These are phyloP conservation scores for Wallacemonas sp. DNA, from an alignment of 208 protist genomes.

Conservation along the genomic window DNA sequence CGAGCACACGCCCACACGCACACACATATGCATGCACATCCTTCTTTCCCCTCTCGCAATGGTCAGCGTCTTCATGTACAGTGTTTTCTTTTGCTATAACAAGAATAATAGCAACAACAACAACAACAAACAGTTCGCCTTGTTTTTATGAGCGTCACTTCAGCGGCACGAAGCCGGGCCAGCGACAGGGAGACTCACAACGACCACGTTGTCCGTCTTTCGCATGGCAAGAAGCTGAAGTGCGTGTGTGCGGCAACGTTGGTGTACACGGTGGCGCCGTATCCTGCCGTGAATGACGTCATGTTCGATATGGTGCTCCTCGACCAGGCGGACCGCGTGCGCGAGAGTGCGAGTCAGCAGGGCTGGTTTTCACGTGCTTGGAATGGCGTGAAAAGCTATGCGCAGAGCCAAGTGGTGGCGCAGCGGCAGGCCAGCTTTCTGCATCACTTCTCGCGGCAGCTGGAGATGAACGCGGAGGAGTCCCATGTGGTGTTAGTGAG, in stretches of 20 bases:
- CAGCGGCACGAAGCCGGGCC: too few species aligned
- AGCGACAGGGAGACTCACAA: background rate
- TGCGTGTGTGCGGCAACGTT: slow-evolving; percentile 45
- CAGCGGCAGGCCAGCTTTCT: slow-evolving; percentile 38
- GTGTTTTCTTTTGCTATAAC: too few species aligned
- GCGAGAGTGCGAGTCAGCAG: background rate
- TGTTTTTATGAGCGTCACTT: too few species aligned
- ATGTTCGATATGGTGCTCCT: slow-evolving; percentile 37
- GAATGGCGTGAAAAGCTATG: slow-evolving; percentile 23
- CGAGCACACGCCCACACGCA: too few species aligned
- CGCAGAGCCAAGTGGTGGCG: slow-evolving; percentile 12
- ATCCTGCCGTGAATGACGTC: slow-evolving; percentile 26
- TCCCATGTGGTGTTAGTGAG: slow-evolving; percentile 43
- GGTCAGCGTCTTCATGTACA: too few species aligned
- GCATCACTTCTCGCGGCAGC: slow-evolving; percentile 47
- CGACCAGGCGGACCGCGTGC: slow-evolving; percentile 2
- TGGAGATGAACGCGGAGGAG: slow-evolving; percentile 41
- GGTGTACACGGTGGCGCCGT: slow-evolving; percentile 50
- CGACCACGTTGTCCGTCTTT: background rate
- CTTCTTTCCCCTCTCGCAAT: too few species aligned
- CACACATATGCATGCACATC: too few species aligned
- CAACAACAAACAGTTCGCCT: too few species aligned
- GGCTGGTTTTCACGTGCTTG: slow-evolving; percentile 35
- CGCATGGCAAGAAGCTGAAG: slow-evolving; percentile 12
- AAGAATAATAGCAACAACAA: too few species aligned